Base-by-base conservation (phyloP, 1,284 basidiomycete genomes). In the Cutaneotrichosporon dermatis region DNA sequence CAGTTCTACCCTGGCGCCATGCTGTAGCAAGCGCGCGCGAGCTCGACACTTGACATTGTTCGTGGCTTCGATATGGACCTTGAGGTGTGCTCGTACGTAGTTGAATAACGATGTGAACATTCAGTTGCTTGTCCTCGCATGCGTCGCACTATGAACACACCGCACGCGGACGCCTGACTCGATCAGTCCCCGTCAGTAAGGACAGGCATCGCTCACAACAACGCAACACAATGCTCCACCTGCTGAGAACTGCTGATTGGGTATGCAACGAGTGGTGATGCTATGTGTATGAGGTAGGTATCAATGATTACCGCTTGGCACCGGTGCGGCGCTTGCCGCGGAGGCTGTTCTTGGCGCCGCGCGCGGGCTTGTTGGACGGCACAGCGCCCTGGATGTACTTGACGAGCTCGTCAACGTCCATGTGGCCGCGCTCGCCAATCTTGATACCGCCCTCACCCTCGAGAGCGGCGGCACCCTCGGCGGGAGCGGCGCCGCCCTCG, bases 321-420 rank as follows among this genome's bases (percentile, higher is more conserved):
- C 77, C 76, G 8, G 76, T 78, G 62, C 77, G 69, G 60, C 75
- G 69, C 68, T 78, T 78, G 34, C 76, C 77, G 37, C 76, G 69
- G 48, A 78, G 62, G 15, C 66, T 70, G 61, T 76, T 76, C 70
- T 77, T 77, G 34, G 71, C 70, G 40, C 75, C 64, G 39, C 63
- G 51, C 9, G 66, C 35, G 3, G 64, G 52, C 54, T 64, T 65
- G 39, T 15, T 33, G 43, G 62, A 54, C n/a, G 60, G 63, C 51
- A 55, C 56, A 54, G 69, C 66, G 62, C 76, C 75, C 63, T 78
- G 74, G 63, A 80, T 79, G 66, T 74, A 80, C 59, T 74, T 72
- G 66, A 80, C 79, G 53, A 80, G 70, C 59, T 79, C 79, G 54
- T 80, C 79, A 34, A 80, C 69, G 57, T 73, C 75, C 58, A 76